Conservation (phyloP, 805 yeast species). For the Metschnikowia noctiluminum region DNA sequence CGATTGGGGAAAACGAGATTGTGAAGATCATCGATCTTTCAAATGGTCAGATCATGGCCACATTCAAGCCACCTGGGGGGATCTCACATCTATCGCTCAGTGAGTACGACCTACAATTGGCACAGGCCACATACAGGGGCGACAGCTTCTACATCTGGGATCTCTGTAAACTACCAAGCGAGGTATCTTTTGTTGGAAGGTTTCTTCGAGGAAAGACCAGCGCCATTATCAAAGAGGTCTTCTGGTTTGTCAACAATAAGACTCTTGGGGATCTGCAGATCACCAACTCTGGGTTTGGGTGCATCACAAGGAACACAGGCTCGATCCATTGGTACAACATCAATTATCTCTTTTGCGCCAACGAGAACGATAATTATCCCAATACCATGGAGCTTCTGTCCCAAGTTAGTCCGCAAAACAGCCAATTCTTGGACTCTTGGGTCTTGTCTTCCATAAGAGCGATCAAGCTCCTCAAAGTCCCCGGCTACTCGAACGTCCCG, state of each 20-base stretch:
- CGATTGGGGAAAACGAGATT: constrained; percentile 28
- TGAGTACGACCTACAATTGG: constrained; percentile 56
- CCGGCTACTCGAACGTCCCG: constrained; percentile 15
- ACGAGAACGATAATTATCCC: constrained; percentile 28
- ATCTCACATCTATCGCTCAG: constrained; percentile 58
- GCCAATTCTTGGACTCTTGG: constrained; percentile 41
- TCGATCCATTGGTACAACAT: constrained; percentile 60
- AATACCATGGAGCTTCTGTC: constrained; percentile 19
- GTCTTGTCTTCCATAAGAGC: constrained; percentile 40
- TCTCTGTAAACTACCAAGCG: constrained; percentile 46
- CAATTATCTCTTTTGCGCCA: constrained; percentile 37
- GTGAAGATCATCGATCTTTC: constrained; percentile 48
- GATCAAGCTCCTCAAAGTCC: constrained; percentile 26
- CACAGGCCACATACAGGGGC: constrained; percentile 55
- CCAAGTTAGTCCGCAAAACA: background rate
- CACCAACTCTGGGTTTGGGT: constrained; percentile 43
- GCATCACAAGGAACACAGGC: constrained; percentile 53
- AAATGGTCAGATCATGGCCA: constrained; percentile 34
- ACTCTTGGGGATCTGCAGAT: constrained; percentile 15
- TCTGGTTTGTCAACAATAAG: constrained; percentile 49
- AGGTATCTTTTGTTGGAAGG: constrained; percentile 53
- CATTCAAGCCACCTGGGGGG: constrained; percentile 60
- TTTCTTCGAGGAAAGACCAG: constrained; percentile 63
- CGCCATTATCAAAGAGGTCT: constrained; percentile 46
- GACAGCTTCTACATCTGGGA: constrained; percentile 67